Conservation (phyloP, 148 eudicot genomes). For the Persicaria tinctoria region DNA sequence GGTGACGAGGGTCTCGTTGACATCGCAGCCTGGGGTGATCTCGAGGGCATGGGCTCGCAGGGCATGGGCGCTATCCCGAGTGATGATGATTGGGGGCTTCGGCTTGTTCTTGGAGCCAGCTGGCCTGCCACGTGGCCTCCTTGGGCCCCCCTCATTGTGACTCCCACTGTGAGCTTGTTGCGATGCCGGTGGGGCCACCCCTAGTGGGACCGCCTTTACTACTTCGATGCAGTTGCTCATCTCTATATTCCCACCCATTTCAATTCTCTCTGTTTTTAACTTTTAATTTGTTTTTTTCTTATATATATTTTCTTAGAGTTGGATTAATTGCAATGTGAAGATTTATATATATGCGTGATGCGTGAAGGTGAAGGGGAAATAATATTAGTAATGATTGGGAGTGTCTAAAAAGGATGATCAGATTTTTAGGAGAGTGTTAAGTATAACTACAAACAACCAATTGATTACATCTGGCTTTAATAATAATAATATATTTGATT, state of each 20-base stretch:
- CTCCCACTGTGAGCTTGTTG: neutral
- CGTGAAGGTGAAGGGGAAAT: slow-evolving; percentile 16
- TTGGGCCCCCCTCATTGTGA: neutral
- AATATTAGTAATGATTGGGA: slow-evolving; percentile 21
- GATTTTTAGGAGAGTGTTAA: slow-evolving; percentile 39
- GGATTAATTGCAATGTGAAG: neutral
- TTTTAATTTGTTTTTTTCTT: neutral
- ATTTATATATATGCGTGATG: slow-evolving; percentile 14
- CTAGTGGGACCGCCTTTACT: slow-evolving; percentile 15
- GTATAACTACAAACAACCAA: slow-evolving; percentile 8
- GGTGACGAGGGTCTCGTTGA: slow-evolving; percentile 41
- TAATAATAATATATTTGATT: no score
- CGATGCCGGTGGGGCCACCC: neutral
- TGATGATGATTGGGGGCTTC: slow-evolving; percentile 69
- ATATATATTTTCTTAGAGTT: neutral
- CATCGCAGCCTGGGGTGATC: slow-evolving; percentile 60
- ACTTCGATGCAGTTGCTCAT: slow-evolving; percentile 12
- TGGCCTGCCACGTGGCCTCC: slow-evolving; percentile 72
- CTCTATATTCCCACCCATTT: slow-evolving; percentile 14
- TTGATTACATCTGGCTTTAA: neutral
- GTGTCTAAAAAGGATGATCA: slow-evolving; percentile 31
- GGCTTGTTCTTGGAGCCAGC: slow-evolving; percentile 85
- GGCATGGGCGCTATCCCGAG: slow-evolving; percentile 57
- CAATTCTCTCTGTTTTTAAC: neutral
- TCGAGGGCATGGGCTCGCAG: slow-evolving; percentile 75